phyloP scores from a whole-genome alignment of 2,329 filamentous ascomycete genomes.

The Scytalidium lignicola region DNA sequence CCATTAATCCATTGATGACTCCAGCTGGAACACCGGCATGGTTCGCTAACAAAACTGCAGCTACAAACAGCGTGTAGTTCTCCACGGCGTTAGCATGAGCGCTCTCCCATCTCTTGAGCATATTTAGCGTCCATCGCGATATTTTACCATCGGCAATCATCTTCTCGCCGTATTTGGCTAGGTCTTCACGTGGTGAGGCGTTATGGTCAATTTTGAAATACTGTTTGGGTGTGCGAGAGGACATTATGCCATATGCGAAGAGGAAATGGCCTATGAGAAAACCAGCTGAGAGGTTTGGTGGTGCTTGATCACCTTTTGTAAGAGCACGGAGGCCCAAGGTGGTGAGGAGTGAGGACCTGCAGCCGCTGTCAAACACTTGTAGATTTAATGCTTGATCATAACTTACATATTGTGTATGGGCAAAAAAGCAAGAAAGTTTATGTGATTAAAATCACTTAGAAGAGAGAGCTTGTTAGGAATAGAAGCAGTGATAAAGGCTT shows the following conservation, averaged over 20 bases:
- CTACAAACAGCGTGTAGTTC: conserved; percentile 34
- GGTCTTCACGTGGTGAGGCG: conserved; percentile 39
- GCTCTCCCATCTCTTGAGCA: conserved; percentile 37
- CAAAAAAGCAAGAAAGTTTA: too few species aligned
- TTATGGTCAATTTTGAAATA: conserved; percentile 41
- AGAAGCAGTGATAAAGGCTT: too few species aligned
- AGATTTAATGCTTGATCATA: too few species aligned
- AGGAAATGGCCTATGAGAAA: conserved; percentile 36
- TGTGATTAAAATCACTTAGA: too few species aligned
- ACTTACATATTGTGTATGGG: too few species aligned
- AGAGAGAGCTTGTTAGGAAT: too few species aligned
- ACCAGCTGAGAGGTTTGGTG: conserved; percentile 6
- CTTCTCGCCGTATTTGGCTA: conserved; percentile 38
- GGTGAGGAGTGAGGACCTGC: neutral
- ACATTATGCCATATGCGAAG: conserved; percentile 38
- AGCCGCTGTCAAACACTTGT: too few species aligned
- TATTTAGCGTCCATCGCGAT: conserved; percentile 34
- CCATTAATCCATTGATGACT: conserved; percentile 33
- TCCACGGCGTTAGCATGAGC: conserved; percentile 44
- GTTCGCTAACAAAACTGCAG: conserved; percentile 33
- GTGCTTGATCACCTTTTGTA: neutral
- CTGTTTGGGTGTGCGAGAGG: conserved; percentile 38
- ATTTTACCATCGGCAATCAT: conserved; percentile 39
- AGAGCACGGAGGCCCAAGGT: neutral
- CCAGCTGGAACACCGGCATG: conserved; percentile 31